phyloP scores from a whole-genome alignment of 768 basidiomycete genomes.

The Pisolithus tinctorius region DNA sequence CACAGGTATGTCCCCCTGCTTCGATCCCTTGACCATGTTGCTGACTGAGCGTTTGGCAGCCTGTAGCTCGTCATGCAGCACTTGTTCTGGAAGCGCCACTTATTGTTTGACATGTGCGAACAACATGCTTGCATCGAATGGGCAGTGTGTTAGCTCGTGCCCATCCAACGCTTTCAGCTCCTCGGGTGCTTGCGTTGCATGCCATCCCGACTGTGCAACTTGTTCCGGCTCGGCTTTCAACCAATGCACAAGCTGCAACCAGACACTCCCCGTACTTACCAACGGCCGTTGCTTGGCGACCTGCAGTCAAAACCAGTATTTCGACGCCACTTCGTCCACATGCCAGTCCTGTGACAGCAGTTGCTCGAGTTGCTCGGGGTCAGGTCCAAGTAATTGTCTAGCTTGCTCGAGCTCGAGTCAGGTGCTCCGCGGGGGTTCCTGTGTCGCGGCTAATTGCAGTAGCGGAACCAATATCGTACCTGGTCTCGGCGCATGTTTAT shows the following conservation, averaged over 20 bases:
- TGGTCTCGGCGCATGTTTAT: conserved; percentile 72
- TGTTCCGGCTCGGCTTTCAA: conserved; percentile 76
- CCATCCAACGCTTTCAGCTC: conserved; percentile 66
- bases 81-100: conserved; percentile 59
- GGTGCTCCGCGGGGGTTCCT: conserved; percentile 60
- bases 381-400: conserved; percentile 63
- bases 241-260: conserved; percentile 69
- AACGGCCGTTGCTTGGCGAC: conserved; percentile 75
- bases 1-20: conserved; percentile 42
- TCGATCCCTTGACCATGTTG: neutral
- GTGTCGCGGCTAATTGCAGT: conserved; percentile 56
- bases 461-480: conserved; percentile 50
- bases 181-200: conserved; percentile 59
- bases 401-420: conserved; percentile 59
- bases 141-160: conserved; percentile 71
- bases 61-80: conserved; percentile 67
- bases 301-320: conserved; percentile 66
- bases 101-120: conserved; percentile 72
- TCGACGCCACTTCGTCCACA: conserved; percentile 54
- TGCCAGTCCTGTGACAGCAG: conserved; percentile 71
- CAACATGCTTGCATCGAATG: conserved; percentile 59
- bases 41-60: conserved; percentile 30
- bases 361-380: conserved; percentile 72
- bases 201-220: conserved; percentile 82
- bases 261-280: conserved; percentile 62